phyloP scores from a whole-genome alignment of 2,329 filamentous ascomycete species.

The Ceratocystis harringtonii region DNA sequence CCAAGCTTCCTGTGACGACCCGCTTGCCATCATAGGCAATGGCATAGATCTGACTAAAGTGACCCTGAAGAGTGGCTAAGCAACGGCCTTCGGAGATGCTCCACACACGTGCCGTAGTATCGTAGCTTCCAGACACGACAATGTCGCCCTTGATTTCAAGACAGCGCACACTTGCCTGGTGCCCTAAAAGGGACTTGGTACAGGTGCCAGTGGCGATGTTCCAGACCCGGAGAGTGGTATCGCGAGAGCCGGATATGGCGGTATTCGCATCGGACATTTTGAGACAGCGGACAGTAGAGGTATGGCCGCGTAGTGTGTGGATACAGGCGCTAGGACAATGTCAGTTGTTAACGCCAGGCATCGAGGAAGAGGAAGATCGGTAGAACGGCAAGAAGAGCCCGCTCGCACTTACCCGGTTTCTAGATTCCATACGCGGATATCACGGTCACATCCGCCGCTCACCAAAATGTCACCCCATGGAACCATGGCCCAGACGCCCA shows the following conservation, averaged over 20 bases:
- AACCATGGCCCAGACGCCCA: slow-evolving; percentile 99
- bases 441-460: slow-evolving; percentile 88
- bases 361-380: neutral
- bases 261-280: slow-evolving; percentile 95
- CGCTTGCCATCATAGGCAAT: slow-evolving; percentile 91
- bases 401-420: slow-evolving; percentile 56
- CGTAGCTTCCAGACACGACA: slow-evolving; percentile 95
- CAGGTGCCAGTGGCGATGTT: slow-evolving; percentile 79
- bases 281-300: slow-evolving; percentile 86
- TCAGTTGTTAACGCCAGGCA: neutral
- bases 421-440: slow-evolving; percentile 95
- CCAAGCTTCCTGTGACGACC: slow-evolving; percentile 87
- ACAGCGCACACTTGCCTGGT: slow-evolving; percentile 89
- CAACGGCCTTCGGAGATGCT: slow-evolving; percentile 93
- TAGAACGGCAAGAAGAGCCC: slow-evolving; percentile 3
- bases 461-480: slow-evolving; percentile 93
- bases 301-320: slow-evolving; percentile 82
- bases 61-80: slow-evolving; percentile 74
- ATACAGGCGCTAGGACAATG: slow-evolving; percentile 45
- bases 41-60: slow-evolving; percentile 98
- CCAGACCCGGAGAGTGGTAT: slow-evolving; percentile 91
- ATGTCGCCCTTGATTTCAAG: slow-evolving; percentile 92
- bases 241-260: slow-evolving; percentile 88
- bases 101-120: slow-evolving; percentile 94
- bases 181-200: slow-evolving; percentile 80